Conservation (phyloP, 306 rosid genomes). For the Medicago ruthenica region DNA sequence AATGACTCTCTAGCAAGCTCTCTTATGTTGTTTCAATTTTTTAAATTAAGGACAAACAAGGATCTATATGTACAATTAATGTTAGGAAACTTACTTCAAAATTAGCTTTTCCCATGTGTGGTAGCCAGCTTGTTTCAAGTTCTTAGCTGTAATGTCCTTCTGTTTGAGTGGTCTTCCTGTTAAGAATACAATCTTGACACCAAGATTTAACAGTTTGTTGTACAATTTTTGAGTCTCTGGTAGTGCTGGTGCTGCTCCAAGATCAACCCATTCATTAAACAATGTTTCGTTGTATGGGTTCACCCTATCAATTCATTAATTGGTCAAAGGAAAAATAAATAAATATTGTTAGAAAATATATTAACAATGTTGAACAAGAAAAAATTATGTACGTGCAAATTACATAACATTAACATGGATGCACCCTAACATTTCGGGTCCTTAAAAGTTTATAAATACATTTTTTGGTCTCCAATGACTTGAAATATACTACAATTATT, state of each 20-base stretch:
- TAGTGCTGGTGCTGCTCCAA: slow-evolving; percentile 52
- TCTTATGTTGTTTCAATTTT: too few relatives aligned
- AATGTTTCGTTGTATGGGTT: slow-evolving; percentile 27
- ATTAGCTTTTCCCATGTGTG: slow-evolving; percentile 54
- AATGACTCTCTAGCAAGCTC: too few relatives aligned
- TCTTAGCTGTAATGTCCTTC: slow-evolving; percentile 19
- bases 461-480: not conserved
- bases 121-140: slow-evolving; percentile 55
- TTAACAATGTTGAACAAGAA: not conserved
- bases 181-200: slow-evolving; percentile 57
- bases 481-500: not conserved
- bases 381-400: too few relatives aligned
- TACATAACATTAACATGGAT: too few relatives aligned
- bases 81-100: slow-evolving; percentile 49
- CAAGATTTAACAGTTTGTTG: slow-evolving; percentile 43
- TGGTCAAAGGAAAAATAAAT: too few relatives aligned
- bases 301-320: slow-evolving; percentile 35
- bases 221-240: slow-evolving; percentile 59
- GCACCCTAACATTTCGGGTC: not conserved
- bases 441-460: too few relatives aligned
- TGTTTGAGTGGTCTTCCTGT: slow-evolving; percentile 49
- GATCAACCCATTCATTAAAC: slow-evolving; percentile 49
- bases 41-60: too few relatives aligned
- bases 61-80: not conserved
- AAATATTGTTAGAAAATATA: not conserved